Evolutionary conservation across 2,329 filamentous ascomycete species (phyloP), one percentile per base, ranked within the genome.

Genomic region (Fusarium sp.): DNA sequence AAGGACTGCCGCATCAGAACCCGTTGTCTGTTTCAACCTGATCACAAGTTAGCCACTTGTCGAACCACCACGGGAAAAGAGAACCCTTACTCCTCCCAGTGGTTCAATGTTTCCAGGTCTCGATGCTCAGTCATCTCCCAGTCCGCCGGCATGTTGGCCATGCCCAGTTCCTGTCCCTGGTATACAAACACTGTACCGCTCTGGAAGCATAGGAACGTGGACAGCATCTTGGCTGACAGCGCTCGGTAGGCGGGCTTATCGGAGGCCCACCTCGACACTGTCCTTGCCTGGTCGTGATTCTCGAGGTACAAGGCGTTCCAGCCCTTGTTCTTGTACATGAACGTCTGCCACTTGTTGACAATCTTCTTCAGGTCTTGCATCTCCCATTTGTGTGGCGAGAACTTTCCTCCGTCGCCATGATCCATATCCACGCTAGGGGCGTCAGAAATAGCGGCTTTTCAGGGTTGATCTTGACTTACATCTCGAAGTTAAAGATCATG

Each of bases 401-500:
- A 74, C n/a, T 74, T 74, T 16, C 71, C 71, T 53, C 70, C 57
- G 85, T 87, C 60, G 84, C 85, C 75, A 86, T 84, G 82, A 37
- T 86, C 89, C 37, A 91, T 84, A 74, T 89, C 85, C 10, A 91
- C 87, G 43, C 71, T 30, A 12, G 30, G 30, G 30, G 30, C 9
- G 30, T 30, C 11, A 30, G 30, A 30, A 30, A 30, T 30, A 30
- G 30, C 11, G 30, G 30, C 30, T 30, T 30, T 11, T 28, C 33
- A 15, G 4, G 9, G 7, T 3, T 5, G 8, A 9, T 8, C 1
- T 37, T 6, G 7, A 12, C 69, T 69, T 59, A 72, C 71, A 89
- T 86, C 74, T 89, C 87, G 72, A 90, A 88, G 69, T 88, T 87
- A 77, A 92, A 91, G 5, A 91, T 86, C 89, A 92, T 92, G 77